A percentile compares a stretch with the other conserved stretches of the same genome.
Evolutionary conservation across 2,329 filamentous ascomycete species (phyloP).

Genomic region (Neoascochyta sp.): DNA sequence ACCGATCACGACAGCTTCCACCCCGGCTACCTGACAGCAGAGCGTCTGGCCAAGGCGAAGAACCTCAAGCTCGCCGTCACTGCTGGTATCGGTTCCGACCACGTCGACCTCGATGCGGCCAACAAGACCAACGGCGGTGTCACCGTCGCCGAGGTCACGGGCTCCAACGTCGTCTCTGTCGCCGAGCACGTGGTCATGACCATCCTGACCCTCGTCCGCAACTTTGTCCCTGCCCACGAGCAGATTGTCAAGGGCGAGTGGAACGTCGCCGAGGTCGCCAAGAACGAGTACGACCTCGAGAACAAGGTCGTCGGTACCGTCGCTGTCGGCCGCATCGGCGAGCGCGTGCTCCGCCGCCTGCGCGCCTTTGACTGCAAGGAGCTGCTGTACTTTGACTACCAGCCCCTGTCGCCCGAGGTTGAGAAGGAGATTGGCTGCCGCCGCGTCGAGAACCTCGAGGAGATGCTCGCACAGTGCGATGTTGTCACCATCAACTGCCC

Average conservation of each 20-base stretch:
- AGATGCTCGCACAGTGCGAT: constrained; percentile 91
- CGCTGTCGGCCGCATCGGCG: constrained; percentile 93
- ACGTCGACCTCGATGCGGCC: constrained; percentile 93
- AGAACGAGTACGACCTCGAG: constrained; percentile 98
- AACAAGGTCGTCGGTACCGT: constrained; percentile 97
- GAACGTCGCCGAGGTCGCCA: constrained; percentile 92
- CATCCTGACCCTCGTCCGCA: constrained; percentile 90
- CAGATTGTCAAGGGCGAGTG: constrained; percentile 84
- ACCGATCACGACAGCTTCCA: constrained; percentile 67
- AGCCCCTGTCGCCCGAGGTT: constrained; percentile 77
- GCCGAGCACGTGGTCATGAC: constrained; percentile 99
- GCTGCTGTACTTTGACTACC: constrained; percentile 99
- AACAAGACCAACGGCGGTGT: constrained; percentile 98
- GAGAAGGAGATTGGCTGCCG: constrained; percentile 96
- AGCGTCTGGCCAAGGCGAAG: constrained; percentile 96
- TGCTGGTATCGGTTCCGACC: constrained; percentile 96
- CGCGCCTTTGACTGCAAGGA: constrained; percentile 99
- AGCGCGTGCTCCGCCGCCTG: constrained; percentile 92
- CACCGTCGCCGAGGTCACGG: constrained; percentile 96
- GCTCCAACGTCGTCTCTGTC: constrained; percentile 96
- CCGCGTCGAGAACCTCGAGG: constrained; percentile 83
- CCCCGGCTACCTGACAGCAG: constrained; percentile 93
- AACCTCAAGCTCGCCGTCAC: constrained; percentile 97
- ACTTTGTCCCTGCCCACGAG: constrained; percentile 98
- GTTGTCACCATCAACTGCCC: constrained; percentile 99